A percentile compares a stretch with the other conserved stretches of the same genome.
These are phyloP conservation scores for Pythium utonaiense DNA, from an alignment of 352 stramenopile genomes.

Conservation along the genomic window DNA sequence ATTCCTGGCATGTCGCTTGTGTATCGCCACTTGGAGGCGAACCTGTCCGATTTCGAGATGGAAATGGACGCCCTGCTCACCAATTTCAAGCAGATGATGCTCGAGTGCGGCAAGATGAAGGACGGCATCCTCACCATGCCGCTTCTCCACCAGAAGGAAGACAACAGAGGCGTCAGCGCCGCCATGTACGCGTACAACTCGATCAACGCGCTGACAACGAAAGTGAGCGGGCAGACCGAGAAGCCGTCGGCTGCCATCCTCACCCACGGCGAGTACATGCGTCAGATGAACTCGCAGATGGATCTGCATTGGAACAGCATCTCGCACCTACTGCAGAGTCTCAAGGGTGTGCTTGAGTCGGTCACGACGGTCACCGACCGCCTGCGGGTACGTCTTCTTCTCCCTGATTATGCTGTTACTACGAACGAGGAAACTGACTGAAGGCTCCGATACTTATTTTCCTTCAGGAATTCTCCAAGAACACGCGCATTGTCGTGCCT, in stretches of 20 bases:
- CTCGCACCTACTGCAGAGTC: constrained; percentile 73
- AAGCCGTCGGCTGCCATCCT: constrained; percentile 71
- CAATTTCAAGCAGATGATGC: constrained; percentile 74
- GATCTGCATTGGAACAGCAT: constrained; percentile 87
- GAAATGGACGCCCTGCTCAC: constrained; percentile 65
- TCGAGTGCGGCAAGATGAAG: constrained; percentile 81
- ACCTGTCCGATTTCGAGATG: constrained; percentile 57
- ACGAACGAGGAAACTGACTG: too few relatives aligned
- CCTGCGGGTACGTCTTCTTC: constrained; percentile 65
- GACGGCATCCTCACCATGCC: constrained; percentile 73
- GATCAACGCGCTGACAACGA: constrained; percentile 76
- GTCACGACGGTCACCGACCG: constrained; percentile 58
- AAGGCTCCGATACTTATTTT: too few relatives aligned
- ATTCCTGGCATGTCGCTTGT: constrained; percentile 73
- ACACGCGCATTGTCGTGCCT: constrained; percentile 61
- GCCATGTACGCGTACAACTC: constrained; percentile 77
- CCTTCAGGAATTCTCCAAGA: constrained; percentile 64
- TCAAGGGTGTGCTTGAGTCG: constrained; percentile 68
- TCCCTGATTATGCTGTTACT: too few relatives aligned
- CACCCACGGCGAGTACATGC: constrained; percentile 85
- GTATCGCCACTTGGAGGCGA: constrained; percentile 60
- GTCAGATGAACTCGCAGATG: constrained; percentile 79
- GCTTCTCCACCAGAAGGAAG: constrained; percentile 61
- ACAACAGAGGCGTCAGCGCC: constrained; percentile 61
- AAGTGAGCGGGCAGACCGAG: constrained; percentile 43